phyloP scores from a whole-genome alignment of 2,329 filamentous ascomycete species.

The Neofusicoccum cordaticola region DNA sequence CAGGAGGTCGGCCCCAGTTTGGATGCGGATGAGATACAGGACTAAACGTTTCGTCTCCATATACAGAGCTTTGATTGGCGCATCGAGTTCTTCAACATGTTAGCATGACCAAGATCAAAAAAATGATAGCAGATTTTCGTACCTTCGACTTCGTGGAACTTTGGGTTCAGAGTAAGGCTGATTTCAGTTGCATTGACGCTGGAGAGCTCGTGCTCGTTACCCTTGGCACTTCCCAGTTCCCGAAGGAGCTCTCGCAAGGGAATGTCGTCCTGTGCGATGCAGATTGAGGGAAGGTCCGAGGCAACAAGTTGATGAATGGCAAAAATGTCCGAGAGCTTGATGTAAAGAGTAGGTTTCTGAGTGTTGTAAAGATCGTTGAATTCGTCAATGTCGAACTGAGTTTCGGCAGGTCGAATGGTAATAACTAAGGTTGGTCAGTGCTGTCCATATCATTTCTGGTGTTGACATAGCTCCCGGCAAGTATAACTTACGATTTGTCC shows the following conservation, averaged over 20 bases:
- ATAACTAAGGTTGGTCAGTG: constrained; percentile 59
- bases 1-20: constrained; percentile 86
- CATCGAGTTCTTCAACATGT: constrained; percentile 70
- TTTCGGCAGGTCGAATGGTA: constrained; percentile 79
- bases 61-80: constrained; percentile 85
- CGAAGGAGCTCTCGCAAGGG: constrained; percentile 86
- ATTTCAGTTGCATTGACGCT: constrained; percentile 85
- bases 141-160: constrained; percentile 80
- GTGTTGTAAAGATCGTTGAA: constrained; percentile 97
- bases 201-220: constrained; percentile 89
- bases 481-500: constrained; percentile 56
- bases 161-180: constrained; percentile 83
- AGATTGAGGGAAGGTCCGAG: constrained; percentile 73
- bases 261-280: constrained; percentile 72
- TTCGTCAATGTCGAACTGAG: constrained; percentile 96
- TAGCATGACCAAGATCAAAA: constrained; percentile 20
- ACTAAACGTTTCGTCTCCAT: constrained; percentile 98
- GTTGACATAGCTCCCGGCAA: too few species aligned
- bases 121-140: constrained; percentile 22
- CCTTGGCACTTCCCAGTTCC: constrained; percentile 93
- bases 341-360: constrained; percentile 96
- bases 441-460: too few species aligned
- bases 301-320: constrained; percentile 88
- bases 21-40: constrained; percentile 94
- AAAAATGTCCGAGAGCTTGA: constrained; percentile 97